Conservation (phyloP, 768 basidiomycete species). For the Chalciporus sphaerocephalus region DNA sequence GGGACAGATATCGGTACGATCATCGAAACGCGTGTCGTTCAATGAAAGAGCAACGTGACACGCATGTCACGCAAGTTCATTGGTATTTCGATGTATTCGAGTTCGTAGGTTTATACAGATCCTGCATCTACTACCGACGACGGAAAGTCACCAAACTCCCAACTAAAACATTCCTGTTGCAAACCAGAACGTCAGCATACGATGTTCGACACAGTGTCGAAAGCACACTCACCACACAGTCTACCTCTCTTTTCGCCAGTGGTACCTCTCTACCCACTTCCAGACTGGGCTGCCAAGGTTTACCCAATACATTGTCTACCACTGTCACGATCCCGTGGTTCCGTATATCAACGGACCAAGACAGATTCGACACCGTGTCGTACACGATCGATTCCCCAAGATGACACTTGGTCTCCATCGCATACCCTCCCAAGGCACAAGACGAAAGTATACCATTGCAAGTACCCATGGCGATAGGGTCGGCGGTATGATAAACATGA, state of each 20-base stretch:
- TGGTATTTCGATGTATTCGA: too few relatives aligned
- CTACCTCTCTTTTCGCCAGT: conserved; percentile 45
- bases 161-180: conserved; percentile 61
- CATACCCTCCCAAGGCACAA: conserved; percentile 86
- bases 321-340: conserved; percentile 76
- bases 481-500: conserved; percentile 91
- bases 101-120: background rate
- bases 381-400: conserved; percentile 82
- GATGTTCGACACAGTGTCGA: too few relatives aligned
- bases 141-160: conserved; percentile 58
- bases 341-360: conserved; percentile 82
- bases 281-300: conserved; percentile 67
- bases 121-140: conserved; percentile 1
- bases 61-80: background rate
- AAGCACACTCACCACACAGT: conserved; percentile 60
- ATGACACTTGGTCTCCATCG: conserved; percentile 85
- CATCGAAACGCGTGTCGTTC: conserved; percentile 42
- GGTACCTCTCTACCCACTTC: conserved; percentile 65
- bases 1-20: conserved; percentile 54
- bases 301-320: conserved; percentile 65
- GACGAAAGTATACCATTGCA: conserved; percentile 78
- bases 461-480: conserved; percentile 89
- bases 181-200: background rate
- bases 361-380: conserved; percentile 82
- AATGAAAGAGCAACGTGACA: background rate